phyloP scores from a whole-genome alignment of 2,329 filamentous ascomycete genomes.

The Ploettnerulaceae sp. region DNA sequence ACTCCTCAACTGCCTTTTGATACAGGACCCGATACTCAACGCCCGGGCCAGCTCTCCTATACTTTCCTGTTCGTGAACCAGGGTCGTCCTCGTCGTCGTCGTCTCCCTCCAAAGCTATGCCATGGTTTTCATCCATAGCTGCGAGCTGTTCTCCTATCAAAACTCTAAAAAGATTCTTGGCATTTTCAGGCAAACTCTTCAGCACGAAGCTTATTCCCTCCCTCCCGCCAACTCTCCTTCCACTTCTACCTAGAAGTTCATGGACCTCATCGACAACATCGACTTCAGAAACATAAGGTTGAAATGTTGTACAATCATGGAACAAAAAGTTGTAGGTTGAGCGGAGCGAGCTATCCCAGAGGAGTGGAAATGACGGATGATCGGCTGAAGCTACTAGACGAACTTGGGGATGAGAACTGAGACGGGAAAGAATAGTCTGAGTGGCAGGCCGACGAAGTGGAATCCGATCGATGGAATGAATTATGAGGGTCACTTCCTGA shows the following conservation, averaged over 20 bases:
- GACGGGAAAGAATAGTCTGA: slow-evolving; percentile 69
- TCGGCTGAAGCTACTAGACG: slow-evolving; percentile 77
- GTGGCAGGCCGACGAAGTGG: slow-evolving; percentile 65
- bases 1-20: slow-evolving; percentile 92
- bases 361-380: slow-evolving; percentile 77
- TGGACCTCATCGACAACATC: slow-evolving; percentile 90
- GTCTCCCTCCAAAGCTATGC: slow-evolving; percentile 41
- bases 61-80: slow-evolving; percentile 29
- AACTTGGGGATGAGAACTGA: slow-evolving; percentile 70
- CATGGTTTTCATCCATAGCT: slow-evolving; percentile 52
- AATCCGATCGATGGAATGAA: slow-evolving; percentile 83
- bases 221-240: slow-evolving; percentile 75
- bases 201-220: slow-evolving; percentile 91
- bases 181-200: slow-evolving; percentile 86
- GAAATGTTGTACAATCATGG: slow-evolving; percentile 91
- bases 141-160: slow-evolving; percentile 80
- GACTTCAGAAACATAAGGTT: slow-evolving; percentile 65
- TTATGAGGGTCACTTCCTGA: slow-evolving; percentile 57
- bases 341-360: slow-evolving; percentile 86
- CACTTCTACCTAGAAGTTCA: slow-evolving; percentile 75
- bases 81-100: slow-evolving; percentile 47
- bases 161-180: slow-evolving; percentile 78
- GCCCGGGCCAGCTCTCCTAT: slow-evolving; percentile 43
- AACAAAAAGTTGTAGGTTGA: slow-evolving; percentile 82
- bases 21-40: slow-evolving; percentile 91